Evolutionary conservation across 2,329 filamentous ascomycete species (phyloP).

Genomic region (Cordyceps farinosa): DNA sequence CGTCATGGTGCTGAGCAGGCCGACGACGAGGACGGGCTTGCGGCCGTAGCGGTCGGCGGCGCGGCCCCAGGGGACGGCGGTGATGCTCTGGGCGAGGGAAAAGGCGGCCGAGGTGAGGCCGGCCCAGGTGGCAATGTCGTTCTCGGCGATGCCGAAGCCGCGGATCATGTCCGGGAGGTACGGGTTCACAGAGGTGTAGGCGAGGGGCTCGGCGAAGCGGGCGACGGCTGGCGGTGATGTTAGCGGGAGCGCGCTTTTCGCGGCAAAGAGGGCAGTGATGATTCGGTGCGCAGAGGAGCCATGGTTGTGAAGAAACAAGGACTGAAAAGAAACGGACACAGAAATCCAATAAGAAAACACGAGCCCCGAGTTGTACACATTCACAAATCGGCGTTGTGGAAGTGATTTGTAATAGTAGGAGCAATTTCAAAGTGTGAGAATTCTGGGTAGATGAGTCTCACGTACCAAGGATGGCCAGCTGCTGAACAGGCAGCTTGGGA

Average conservation of each 20-base stretch:
- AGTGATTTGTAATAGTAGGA: too few relatives aligned
- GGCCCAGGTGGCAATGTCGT: constrained; percentile 77
- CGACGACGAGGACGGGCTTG: constrained; percentile 75
- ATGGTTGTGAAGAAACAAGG: not conserved
- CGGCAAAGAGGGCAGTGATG: too few relatives aligned
- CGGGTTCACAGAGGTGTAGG: constrained; percentile 69
- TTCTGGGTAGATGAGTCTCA: too few relatives aligned
- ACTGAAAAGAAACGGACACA: too few relatives aligned
- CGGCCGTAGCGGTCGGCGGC: constrained; percentile 76
- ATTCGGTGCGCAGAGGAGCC: not conserved
- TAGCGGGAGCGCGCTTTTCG: not conserved
- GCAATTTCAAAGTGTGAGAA: too few relatives aligned
- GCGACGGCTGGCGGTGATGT: constrained; percentile 57
- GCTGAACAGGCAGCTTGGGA: constrained; percentile 69
- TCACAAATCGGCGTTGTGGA: too few relatives aligned
- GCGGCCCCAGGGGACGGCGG: constrained; percentile 71
- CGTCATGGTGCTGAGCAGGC: constrained; percentile 73
- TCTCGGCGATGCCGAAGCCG: constrained; percentile 67
- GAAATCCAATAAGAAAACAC: too few relatives aligned
- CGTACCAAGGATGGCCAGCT: constrained; percentile 75
- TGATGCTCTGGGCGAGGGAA: constrained; percentile 66
- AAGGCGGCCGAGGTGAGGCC: constrained; percentile 70
- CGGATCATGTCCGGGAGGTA: constrained; percentile 78
- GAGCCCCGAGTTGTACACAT: too few relatives aligned
- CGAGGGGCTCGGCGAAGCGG: constrained; percentile 71